Conservation (phyloP, 2,329 filamentous ascomycete genomes). For the Dothistroma septosporum region DNA sequence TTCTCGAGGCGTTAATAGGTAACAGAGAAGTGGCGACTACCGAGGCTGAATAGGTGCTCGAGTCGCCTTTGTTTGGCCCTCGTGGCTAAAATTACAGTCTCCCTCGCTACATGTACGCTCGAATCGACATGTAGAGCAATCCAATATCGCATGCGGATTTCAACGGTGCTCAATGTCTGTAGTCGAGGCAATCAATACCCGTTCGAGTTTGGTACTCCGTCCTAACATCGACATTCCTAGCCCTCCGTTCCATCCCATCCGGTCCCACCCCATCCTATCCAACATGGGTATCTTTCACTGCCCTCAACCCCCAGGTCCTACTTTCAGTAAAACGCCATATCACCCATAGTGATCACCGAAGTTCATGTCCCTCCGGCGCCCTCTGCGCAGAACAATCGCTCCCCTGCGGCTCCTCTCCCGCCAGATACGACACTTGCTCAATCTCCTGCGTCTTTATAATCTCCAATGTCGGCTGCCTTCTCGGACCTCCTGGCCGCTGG, state of each 20-base stretch:
- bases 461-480: constrained; percentile 11
- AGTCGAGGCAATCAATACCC: no score
- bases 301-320: background rate
- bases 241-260: no score
- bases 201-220: no score
- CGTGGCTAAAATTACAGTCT: no score
- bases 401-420: background rate
- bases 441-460: constrained; percentile 22
- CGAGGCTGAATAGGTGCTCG: background rate
- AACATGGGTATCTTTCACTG: no score
- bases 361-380: background rate
- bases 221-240: no score
- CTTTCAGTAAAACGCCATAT: background rate
- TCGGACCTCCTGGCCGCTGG: background rate
- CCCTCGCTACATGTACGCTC: no score
- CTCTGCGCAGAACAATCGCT: background rate
- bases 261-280: no score
- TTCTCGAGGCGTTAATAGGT: constrained; percentile 36
- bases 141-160: background rate
- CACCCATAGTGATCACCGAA: background rate
- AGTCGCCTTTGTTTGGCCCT: background rate
- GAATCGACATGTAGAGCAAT: background rate
- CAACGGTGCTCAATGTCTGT: background rate
- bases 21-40: background rate
- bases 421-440: constrained; percentile 18